These are phyloP conservation scores for Yarrowia osloensis DNA, from an alignment of 805 yeast genomes.

Conservation along the genomic window DNA sequence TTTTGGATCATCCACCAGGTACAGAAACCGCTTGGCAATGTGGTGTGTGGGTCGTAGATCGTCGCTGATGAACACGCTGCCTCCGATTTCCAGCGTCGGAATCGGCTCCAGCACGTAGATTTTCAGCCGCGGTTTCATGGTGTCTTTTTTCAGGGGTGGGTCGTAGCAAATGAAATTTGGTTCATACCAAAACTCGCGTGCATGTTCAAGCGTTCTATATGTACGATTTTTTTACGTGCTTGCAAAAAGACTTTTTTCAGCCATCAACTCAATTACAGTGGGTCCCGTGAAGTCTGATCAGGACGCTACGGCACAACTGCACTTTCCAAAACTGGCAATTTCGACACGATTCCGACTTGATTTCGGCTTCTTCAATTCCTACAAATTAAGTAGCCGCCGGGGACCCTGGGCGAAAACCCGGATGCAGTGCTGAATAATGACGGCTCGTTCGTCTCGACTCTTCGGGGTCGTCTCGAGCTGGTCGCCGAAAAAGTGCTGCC, in stretches of 20 bases:
- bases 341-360: neutral
- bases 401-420: slow-evolving; percentile 21
- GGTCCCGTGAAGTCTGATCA: too few species aligned
- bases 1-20: neutral
- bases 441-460: neutral
- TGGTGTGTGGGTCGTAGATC: neutral
- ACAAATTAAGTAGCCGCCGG: neutral
- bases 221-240: too few species aligned
- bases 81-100: slow-evolving; percentile 1
- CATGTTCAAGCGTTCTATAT: neutral
- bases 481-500: slow-evolving; percentile 1
- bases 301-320: neutral
- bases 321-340: neutral
- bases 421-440: slow-evolving; percentile 4
- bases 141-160: too few species aligned
- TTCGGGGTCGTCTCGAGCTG: neutral
- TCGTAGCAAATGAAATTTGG: too few species aligned
- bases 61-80: neutral
- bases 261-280: too few species aligned
- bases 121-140: neutral
- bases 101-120: slow-evolving; percentile 7
- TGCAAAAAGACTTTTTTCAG: neutral
- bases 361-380: too few species aligned
- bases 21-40: neutral
- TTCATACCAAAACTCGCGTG: too few species aligned